A percentile compares a stretch with the other conserved stretches of the same genome.
These are phyloP conservation scores for Neofusicoccum cordaticola DNA, from an alignment of 2,329 filamentous ascomycete species.

Conservation along the genomic window DNA sequence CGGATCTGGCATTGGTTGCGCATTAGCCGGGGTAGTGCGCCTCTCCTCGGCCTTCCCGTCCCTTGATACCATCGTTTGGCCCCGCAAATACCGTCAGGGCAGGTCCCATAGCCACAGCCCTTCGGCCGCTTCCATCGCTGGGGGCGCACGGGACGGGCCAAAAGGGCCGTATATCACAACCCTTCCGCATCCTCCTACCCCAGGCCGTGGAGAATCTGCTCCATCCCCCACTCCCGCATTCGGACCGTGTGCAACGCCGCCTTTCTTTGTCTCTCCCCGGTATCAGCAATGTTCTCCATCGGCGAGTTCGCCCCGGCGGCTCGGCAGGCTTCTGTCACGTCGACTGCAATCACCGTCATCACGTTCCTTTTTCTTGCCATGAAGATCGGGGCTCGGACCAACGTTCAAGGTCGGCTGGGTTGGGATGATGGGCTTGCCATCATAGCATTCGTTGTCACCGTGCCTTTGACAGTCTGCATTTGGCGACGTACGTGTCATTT, in stretches of 20 bases:
- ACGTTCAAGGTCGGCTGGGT: neutral
- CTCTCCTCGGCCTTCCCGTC: neutral
- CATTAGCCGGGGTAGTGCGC: neutral
- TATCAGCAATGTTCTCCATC: neutral
- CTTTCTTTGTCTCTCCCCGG: neutral
- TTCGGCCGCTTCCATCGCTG: neutral
- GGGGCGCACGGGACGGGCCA: neutral
- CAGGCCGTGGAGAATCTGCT: neutral
- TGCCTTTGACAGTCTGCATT: neutral
- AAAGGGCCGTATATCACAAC: neutral
- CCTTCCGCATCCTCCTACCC: neutral
- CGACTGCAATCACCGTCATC: neutral
- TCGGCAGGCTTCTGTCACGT: neutral
- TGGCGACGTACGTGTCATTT: neutral
- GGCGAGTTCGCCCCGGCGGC: neutral
- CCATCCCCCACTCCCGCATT: neutral
- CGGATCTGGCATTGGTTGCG: neutral
- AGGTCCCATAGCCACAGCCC: neutral
- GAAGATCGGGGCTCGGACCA: neutral
- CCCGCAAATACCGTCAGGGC: neutral
- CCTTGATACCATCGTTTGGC: neutral
- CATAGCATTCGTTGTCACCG: neutral
- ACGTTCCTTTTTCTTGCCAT: neutral
- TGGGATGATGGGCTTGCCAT: constrained; percentile 1
- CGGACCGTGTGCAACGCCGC: neutral